Evolutionary conservation across 2,329 filamentous ascomycete genomes (phyloP).

Genomic region (Cyphellophora europaea): DNA sequence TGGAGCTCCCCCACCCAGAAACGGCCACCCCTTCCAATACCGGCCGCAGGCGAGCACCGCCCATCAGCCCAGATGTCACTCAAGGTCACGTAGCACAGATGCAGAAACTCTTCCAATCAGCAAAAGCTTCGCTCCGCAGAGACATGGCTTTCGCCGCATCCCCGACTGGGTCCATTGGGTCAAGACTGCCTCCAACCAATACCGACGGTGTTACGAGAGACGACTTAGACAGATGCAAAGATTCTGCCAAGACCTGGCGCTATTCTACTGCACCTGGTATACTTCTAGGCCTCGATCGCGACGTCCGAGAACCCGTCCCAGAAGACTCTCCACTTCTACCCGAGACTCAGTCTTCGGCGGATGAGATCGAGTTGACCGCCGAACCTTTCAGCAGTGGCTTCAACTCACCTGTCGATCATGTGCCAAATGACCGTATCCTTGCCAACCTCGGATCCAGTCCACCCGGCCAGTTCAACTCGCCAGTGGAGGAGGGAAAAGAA

Average conservation of each 20-base stretch:
- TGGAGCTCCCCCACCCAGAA: not conserved
- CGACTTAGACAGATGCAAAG: not conserved
- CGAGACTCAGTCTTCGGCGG: constrained; percentile 3
- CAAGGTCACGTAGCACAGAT: constrained; percentile 17
- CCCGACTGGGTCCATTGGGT: constrained; percentile 17
- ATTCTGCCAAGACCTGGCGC: constrained; percentile 13
- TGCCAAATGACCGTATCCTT: not conserved
- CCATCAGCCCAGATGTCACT: constrained; percentile 10
- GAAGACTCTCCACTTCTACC: constrained; percentile 16
- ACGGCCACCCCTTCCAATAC: constrained; percentile 4
- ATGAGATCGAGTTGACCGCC: constrained; percentile 1
- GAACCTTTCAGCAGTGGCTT: constrained; percentile 20
- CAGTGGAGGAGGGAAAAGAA: no score
- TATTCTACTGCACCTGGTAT: constrained; percentile 17
- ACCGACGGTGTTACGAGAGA: constrained; percentile 1
- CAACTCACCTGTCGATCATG: constrained; percentile 12
- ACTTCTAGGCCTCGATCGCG: constrained; percentile 13
- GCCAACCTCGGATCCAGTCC: constrained; percentile 1
- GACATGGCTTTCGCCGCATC: constrained; percentile 18
- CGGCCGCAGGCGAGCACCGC: constrained; percentile 7
- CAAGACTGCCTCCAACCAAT: constrained; percentile 11
- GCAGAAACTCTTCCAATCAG: constrained; percentile 17
- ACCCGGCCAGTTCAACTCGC: not conserved
- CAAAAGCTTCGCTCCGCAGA: constrained; percentile 15
- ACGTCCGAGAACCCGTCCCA: constrained; percentile 19